These are phyloP conservation scores for Trypanosoma platydactyli DNA, from an alignment of 208 protist species.

Conservation along the genomic window DNA sequence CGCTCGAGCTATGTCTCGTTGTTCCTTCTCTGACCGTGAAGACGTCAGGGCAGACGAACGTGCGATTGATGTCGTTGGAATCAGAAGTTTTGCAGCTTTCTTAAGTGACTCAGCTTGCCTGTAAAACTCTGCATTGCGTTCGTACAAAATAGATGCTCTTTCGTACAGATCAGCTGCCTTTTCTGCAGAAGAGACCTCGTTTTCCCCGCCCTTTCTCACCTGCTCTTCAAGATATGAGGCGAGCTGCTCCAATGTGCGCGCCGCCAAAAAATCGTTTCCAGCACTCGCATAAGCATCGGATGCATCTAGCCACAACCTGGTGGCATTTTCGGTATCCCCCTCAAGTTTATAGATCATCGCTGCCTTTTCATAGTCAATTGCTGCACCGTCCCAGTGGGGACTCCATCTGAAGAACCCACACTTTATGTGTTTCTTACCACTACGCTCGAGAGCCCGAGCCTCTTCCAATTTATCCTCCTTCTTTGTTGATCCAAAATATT, in stretches of 20 bases:
- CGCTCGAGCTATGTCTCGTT: slow-evolving; percentile 22
- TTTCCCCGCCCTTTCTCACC: background rate
- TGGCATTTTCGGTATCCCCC: slow-evolving; percentile 36
- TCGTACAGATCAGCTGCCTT: slow-evolving; percentile 33
- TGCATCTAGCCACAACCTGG: slow-evolving; percentile 43
- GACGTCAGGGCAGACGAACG: background rate
- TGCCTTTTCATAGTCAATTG: slow-evolving; percentile 67
- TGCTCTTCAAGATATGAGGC: slow-evolving; percentile 33
- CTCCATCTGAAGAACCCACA: slow-evolving; percentile 55
- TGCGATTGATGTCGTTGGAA: slow-evolving; percentile 20
- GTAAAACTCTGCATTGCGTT: slow-evolving; percentile 26
- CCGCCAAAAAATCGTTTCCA: slow-evolving; percentile 47
- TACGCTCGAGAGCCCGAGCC: slow-evolving; percentile 53
- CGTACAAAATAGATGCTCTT: slow-evolving; percentile 22
- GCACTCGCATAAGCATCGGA: slow-evolving; percentile 50
- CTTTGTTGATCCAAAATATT: background rate
- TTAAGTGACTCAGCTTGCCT: slow-evolving; percentile 14
- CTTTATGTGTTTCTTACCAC: slow-evolving; percentile 53
- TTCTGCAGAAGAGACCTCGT: slow-evolving; percentile 5
- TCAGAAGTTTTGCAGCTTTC: slow-evolving; percentile 27
- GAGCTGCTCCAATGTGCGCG: slow-evolving; percentile 48
- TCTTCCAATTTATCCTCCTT: slow-evolving; percentile 23
- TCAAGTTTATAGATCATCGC: slow-evolving; percentile 66
- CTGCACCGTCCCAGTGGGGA: slow-evolving; percentile 59
- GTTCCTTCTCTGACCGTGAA: slow-evolving; percentile 28